These are phyloP conservation scores for Tardiomyces depauwii DNA, from an alignment of 1,139 yeast species.

Conservation along the genomic window DNA sequence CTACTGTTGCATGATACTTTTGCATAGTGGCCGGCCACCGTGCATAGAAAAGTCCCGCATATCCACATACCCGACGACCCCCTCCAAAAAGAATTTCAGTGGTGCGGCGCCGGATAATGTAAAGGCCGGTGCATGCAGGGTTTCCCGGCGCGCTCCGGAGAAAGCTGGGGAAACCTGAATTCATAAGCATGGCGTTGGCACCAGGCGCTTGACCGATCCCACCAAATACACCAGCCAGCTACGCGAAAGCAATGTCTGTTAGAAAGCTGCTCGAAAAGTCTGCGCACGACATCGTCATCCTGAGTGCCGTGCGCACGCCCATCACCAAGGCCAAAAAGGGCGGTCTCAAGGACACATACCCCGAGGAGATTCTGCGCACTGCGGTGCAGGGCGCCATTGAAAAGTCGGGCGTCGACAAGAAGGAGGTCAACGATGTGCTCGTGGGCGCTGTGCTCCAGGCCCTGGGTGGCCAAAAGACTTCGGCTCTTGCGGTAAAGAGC, in stretches of 20 bases:
- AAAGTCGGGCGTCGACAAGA: constrained; percentile 22
- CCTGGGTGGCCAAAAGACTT: constrained; percentile 28
- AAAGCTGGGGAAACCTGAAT: no score
- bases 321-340: constrained; percentile 30
- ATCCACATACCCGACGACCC: no score
- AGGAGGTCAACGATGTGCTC: constrained; percentile 23
- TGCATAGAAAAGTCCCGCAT: no score
- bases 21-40: no score
- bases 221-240: no score
- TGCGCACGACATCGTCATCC: constrained; percentile 29
- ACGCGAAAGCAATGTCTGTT: not conserved
- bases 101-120: no score
- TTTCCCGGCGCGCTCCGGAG: no score
- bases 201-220: no score
- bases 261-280: constrained; percentile 16
- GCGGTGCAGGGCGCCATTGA: constrained; percentile 26
- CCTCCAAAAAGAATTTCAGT: no score
- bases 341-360: constrained; percentile 28
- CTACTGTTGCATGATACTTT: no score
- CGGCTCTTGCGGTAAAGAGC: constrained; percentile 25
- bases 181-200: no score
- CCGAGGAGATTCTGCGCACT: constrained; percentile 29
- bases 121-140: no score
- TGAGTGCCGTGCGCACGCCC: constrained; percentile 31
- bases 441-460: constrained; percentile 28